phyloP scores from a whole-genome alignment of 2,329 filamentous ascomycete genomes.

The Xylariaceae sp. region DNA sequence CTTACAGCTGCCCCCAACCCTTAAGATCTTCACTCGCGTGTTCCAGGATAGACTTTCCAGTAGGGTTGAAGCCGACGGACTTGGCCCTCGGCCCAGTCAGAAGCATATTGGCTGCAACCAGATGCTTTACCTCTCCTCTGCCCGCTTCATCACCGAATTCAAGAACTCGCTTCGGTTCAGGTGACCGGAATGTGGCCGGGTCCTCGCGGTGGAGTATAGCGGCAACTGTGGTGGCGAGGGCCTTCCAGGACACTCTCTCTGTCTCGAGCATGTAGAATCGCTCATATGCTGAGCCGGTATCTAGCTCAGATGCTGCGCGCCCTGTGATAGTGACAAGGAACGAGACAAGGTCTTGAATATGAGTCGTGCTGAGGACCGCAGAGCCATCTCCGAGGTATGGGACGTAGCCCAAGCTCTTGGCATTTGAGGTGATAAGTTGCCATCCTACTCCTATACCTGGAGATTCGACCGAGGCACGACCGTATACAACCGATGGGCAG shows the following conservation, averaged over 20 bases:
- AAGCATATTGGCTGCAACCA: background rate
- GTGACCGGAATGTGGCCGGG: background rate
- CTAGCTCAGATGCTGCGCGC: background rate
- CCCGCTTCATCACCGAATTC: background rate
- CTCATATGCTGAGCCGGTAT: background rate
- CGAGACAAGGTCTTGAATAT: background rate
- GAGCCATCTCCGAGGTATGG: constrained; percentile 1
- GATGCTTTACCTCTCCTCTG: background rate
- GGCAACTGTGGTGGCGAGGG: background rate
- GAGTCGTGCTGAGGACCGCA: background rate
- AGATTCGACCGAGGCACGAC: background rate
- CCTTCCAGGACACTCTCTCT: background rate
- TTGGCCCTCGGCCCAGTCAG: background rate
- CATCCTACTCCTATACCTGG: background rate
- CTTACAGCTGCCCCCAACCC: no score
- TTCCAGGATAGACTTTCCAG: background rate
- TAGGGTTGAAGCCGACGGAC: background rate
- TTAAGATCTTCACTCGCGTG: background rate
- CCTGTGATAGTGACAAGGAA: background rate
- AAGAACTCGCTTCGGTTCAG: background rate
- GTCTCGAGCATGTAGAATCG: background rate
- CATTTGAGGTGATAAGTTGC: background rate
- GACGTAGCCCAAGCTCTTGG: background rate
- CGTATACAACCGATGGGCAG: background rate
- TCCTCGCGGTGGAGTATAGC: background rate